Conservation (phyloP, 805 yeast species). For the Saccharomycopsis oosterbeekiorum region DNA sequence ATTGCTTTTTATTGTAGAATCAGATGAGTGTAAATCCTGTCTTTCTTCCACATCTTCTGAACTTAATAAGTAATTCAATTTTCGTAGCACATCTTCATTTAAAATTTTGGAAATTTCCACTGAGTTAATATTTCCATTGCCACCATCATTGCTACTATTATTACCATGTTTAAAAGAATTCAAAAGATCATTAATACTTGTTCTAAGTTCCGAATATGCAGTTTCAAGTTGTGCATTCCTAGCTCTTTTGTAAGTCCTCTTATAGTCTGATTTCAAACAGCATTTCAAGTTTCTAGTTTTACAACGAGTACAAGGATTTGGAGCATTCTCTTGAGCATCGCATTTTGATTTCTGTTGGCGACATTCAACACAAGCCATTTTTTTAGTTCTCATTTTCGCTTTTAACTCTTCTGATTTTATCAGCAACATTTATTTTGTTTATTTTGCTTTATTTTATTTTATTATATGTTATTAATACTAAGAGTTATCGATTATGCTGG, state of each 20-base stretch:
- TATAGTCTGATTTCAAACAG: constrained; percentile 67
- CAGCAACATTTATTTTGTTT: not conserved
- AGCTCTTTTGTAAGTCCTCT: constrained; percentile 84
- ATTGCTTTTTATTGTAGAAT: not conserved
- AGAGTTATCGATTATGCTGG: too few species aligned
- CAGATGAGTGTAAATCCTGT: not conserved
- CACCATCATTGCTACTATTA: not conserved
- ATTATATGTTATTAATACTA: not conserved
- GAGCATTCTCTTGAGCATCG: constrained; percentile 70
- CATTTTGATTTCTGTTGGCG: constrained; percentile 91
- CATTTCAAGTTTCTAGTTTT: constrained; percentile 59
- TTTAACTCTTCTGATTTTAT: not conserved
- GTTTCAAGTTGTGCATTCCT: constrained; percentile 72
- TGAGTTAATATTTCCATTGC: not conserved
- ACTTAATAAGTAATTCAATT: constrained; percentile 11
- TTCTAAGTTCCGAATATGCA: constrained; percentile 62
- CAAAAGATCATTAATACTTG: constrained; percentile 31
- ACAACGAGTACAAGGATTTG: constrained; percentile 79
- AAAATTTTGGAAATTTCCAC: constrained; percentile 1
- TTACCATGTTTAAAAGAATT: constrained; percentile 10
- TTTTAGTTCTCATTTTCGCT: constrained; percentile 26
- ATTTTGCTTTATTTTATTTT: not conserved
- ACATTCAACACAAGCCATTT: constrained; percentile 91
- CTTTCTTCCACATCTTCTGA: constrained; percentile 7
- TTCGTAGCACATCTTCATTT: constrained; percentile 12